These are phyloP conservation scores for Aureobasidium lini DNA, from an alignment of 2,329 filamentous ascomycete genomes.

Conservation along the genomic window DNA sequence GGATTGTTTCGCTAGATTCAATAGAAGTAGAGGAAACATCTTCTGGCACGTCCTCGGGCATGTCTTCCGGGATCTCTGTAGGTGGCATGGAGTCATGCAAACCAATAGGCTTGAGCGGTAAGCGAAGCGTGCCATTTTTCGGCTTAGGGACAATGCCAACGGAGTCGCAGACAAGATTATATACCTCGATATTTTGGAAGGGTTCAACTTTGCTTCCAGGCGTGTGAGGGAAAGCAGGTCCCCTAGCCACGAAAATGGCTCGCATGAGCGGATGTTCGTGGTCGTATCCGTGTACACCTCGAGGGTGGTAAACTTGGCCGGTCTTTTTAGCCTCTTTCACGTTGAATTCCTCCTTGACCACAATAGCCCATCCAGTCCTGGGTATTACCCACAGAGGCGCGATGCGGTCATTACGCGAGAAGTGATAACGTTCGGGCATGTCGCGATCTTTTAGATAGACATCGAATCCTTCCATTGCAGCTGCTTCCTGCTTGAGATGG, in stretches of 20 bases:
- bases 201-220: constrained; percentile 70
- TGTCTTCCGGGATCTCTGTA: constrained; percentile 19
- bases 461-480: constrained; percentile 64
- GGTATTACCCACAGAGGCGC: constrained; percentile 93
- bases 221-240: constrained; percentile 82
- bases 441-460: constrained; percentile 79
- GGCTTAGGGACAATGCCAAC: constrained; percentile 63
- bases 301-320: constrained; percentile 65
- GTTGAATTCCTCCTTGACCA: constrained; percentile 71
- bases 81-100: constrained; percentile 39
- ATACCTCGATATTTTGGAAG: constrained; percentile 93
- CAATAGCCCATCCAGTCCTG: constrained; percentile 86
- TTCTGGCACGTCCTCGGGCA: constrained; percentile 19
- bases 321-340: constrained; percentile 58
- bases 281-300: constrained; percentile 89
- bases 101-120: constrained; percentile 59
- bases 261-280: constrained; percentile 92
- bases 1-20: neutral
- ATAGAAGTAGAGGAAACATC: neutral
- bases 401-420: constrained; percentile 78
- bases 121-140: constrained; percentile 80
- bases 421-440: constrained; percentile 92
- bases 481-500: constrained; percentile 47
- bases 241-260: constrained; percentile 86
- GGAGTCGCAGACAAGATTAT: constrained; percentile 89